Percentiles rank a stretch among this genome's conserved stretches.
Evolutionary conservation across 805 yeast genomes (phyloP).

Genomic region (Spathaspora boniae): DNA sequence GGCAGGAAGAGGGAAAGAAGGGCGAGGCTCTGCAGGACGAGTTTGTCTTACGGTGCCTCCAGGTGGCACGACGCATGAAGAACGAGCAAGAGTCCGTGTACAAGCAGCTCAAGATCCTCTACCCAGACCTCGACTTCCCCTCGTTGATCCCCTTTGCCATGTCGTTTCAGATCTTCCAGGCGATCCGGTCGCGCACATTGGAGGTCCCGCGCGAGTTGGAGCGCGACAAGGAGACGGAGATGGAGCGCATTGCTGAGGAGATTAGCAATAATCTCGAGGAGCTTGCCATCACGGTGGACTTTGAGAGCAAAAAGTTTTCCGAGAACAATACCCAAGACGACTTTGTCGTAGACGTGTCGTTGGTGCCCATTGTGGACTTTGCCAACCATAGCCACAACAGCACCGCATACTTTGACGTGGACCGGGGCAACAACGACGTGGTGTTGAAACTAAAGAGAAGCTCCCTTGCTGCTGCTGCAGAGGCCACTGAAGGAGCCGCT

Average conservation of each 20-base stretch:
- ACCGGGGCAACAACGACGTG: slow-evolving; percentile 38
- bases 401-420: slow-evolving; percentile 61
- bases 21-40: slow-evolving; percentile 7
- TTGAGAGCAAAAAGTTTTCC: slow-evolving; percentile 49
- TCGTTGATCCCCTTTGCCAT: slow-evolving; percentile 16
- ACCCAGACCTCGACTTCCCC: slow-evolving; percentile 10
- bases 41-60: slow-evolving; percentile 9
- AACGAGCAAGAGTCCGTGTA: slow-evolving; percentile 11
- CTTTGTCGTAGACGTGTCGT: slow-evolving; percentile 39
- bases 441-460: slow-evolving; percentile 56
- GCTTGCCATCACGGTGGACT: slow-evolving; percentile 66
- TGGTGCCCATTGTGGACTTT: slow-evolving; percentile 68
- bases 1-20: no score
- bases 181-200: slow-evolving; percentile 56
- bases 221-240: slow-evolving; percentile 2
- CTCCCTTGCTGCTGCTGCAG: slow-evolving; percentile 4
- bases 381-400: slow-evolving; percentile 50
- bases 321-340: slow-evolving; percentile 37
- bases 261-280: slow-evolving; percentile 50
- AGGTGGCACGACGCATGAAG: slow-evolving; percentile 6
- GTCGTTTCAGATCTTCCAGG: slow-evolving; percentile 33
- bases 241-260: slow-evolving; percentile 19
- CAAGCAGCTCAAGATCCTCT: slow-evolving; percentile 6
- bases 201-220: slow-evolving; percentile 53
- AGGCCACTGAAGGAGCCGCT: not conserved